Evolutionary conservation across 192 early-diverging fungal species (phyloP), one percentile per base, ranked within the genome.

Genomic region (Coemansia umbellata): DNA sequence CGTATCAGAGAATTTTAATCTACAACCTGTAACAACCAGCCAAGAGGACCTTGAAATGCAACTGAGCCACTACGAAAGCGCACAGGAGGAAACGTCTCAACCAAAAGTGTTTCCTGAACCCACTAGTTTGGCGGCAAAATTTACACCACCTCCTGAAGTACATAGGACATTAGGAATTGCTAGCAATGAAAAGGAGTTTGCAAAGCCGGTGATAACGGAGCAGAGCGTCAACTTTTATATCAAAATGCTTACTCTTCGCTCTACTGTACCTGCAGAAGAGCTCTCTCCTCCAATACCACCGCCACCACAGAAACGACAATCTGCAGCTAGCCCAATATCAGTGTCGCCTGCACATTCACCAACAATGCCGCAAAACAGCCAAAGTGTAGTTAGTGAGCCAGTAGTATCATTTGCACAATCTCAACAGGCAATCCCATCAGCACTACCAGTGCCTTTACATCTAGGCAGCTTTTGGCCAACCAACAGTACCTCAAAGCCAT

Each of bases 211-310:
- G n/a, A 57, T 56, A n/a, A 50, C 31, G 10, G 59, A 70, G 31
- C 45, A 60, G 7, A 54, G 53, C n/a, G 56, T 24, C 3, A 28
- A 63, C 14, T 62, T 66, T 27, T 66, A 63, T 21, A 45, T 50
- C 3, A 58, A 49, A 19, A 62, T 74, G 70, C 39, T 74, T 22
- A 31, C 54, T 1, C 48, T 58, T 19, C 70, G 70, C 8, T 55
- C 69, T 3, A 19, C 31, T 9, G 37, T 54, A 37, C 55, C 55
- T 0, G 24, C 44, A 4, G 59, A 47, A 45, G 59, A 61, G 35
- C 51, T 66, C 35, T 52, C 63, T 11, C 37, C 63, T 24, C 40
- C 45, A 15, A 22, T 18, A 15, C 54, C 63, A 14, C 50, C 55
- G 17, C 37, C 31, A 40, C 47, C 9, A 26, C 8, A 26, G 15